A percentile compares a stretch with the other conserved stretches of the same genome.
Conservation (phyloP, 202 grass and related monocot genomes). For the Hordeum pubiflorum region DNA sequence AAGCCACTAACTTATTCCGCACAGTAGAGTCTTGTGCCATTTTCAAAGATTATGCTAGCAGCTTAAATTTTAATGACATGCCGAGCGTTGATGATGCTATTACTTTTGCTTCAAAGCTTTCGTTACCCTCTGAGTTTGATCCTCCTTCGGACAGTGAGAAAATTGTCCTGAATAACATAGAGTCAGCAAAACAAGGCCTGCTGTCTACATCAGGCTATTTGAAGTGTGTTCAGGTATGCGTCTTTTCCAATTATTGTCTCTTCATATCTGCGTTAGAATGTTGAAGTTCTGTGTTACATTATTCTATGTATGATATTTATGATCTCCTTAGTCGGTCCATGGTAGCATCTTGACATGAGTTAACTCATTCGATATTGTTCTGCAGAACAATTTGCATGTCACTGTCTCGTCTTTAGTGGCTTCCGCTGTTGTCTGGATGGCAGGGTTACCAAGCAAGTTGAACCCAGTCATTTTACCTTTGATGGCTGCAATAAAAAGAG, state of each 20-base stretch:
- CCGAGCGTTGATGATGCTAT: constrained; percentile 76
- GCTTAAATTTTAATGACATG: constrained; percentile 52
- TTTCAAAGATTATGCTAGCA: constrained; percentile 49
- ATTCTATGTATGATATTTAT: not conserved
- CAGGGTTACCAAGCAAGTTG: constrained; percentile 69
- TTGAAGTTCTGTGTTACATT: not conserved
- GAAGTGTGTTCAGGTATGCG: constrained; percentile 89
- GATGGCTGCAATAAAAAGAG: constrained; percentile 98
- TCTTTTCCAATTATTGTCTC: not conserved
- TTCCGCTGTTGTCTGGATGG: constrained; percentile 85
- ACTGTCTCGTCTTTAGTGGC: constrained; percentile 85
- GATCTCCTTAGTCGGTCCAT: not conserved
- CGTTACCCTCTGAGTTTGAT: constrained; percentile 43
- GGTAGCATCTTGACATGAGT: constrained; percentile 15
- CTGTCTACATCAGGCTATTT: constrained; percentile 86
- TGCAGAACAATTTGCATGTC: constrained; percentile 98
- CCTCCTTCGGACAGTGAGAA: constrained; percentile 40
- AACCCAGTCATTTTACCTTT: constrained; percentile 98
- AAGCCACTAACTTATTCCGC: constrained; percentile 55
- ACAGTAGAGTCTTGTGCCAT: constrained; percentile 52
- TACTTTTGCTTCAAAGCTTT: constrained; percentile 66
- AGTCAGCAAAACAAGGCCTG: constrained; percentile 77
- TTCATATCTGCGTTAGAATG: not conserved
- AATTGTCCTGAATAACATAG: constrained; percentile 53
- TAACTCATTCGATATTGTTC: constrained; percentile 28